phyloP scores from a whole-genome alignment of 2,329 filamentous ascomycete species.

The Colletotrichum sidae region DNA sequence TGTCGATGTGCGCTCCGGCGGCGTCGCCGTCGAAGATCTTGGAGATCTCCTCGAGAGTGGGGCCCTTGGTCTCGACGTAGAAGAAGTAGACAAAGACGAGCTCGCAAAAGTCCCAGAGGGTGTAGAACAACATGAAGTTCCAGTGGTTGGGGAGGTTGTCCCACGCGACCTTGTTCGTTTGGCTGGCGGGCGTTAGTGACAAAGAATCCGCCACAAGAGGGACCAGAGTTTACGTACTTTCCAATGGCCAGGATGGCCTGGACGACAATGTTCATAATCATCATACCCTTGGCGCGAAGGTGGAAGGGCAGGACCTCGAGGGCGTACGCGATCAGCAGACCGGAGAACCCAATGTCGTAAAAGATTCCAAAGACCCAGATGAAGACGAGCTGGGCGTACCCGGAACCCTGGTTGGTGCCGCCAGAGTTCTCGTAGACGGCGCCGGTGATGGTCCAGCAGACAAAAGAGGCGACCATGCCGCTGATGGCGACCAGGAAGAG shows the following conservation, averaged over 20 bases:
- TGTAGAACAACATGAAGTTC: conserved; percentile 76
- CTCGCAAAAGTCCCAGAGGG: conserved; percentile 70
- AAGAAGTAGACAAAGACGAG: conserved; percentile 73
- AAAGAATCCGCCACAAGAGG: conserved; percentile 1
- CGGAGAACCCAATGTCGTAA: conserved; percentile 71
- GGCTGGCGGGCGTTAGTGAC: conserved; percentile 49
- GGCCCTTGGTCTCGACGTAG: conserved; percentile 77
- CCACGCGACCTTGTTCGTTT: conserved; percentile 74
- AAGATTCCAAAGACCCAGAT: conserved; percentile 70
- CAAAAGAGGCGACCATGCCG: conserved; percentile 61
- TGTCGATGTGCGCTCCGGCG: conserved; percentile 65
- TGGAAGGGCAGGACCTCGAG: conserved; percentile 70
- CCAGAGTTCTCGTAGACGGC: conserved; percentile 62
- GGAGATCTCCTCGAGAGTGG: conserved; percentile 77
- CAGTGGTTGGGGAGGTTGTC: conserved; percentile 68
- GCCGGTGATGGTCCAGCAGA: conserved; percentile 64
- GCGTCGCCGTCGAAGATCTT: conserved; percentile 77
- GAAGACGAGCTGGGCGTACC: conserved; percentile 66
- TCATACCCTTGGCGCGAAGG: conserved; percentile 69
- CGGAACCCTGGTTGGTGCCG: conserved; percentile 56
- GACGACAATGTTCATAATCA: conserved; percentile 73
- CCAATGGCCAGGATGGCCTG: conserved; percentile 71
- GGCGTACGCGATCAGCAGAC: conserved; percentile 67
- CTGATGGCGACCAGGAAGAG: conserved; percentile 63
- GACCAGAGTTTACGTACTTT: conserved; percentile 57